Evolutionary conservation across 169 alveolate species (phyloP).

Genomic region (Amoebophrya sp.): DNA sequence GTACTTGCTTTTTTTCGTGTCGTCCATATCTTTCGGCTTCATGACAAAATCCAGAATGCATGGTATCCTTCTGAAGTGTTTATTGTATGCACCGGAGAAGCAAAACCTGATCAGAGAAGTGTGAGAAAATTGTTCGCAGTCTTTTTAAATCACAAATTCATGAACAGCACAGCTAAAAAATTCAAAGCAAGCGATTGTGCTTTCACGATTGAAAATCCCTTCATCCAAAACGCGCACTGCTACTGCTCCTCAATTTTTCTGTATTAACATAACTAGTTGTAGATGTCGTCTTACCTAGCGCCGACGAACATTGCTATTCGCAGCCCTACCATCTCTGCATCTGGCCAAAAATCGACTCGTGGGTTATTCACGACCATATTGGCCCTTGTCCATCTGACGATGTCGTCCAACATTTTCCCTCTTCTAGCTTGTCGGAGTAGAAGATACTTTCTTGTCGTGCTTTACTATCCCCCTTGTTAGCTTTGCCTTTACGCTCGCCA

Average conservation of each 20-base stretch:
- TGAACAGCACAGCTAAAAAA: too few relatives aligned
- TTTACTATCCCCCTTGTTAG: too few relatives aligned
- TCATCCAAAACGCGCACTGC: too few relatives aligned
- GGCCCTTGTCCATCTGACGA: background rate
- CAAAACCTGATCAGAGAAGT: background rate
- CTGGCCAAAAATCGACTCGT: background rate
- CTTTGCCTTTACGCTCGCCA: too few relatives aligned
- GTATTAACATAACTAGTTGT: too few relatives aligned
- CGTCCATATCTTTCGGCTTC: background rate
- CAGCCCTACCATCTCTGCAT: background rate
- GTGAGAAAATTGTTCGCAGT: background rate
- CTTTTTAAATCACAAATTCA: too few relatives aligned
- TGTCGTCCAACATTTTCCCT: background rate
- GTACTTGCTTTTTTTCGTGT: background rate
- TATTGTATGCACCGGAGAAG: background rate
- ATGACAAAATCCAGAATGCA: background rate
- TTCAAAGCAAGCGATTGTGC: too few relatives aligned
- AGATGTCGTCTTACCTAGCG: background rate
- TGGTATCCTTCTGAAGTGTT: background rate
- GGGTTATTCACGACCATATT: background rate
- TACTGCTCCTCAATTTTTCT: too few relatives aligned
- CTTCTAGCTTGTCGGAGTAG: too few relatives aligned
- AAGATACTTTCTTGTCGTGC: too few relatives aligned
- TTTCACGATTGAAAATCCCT: too few relatives aligned
- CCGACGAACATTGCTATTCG: background rate